Conservation (phyloP, 192 early-diverging fungal species). For the Gigaspora rosea region DNA sequence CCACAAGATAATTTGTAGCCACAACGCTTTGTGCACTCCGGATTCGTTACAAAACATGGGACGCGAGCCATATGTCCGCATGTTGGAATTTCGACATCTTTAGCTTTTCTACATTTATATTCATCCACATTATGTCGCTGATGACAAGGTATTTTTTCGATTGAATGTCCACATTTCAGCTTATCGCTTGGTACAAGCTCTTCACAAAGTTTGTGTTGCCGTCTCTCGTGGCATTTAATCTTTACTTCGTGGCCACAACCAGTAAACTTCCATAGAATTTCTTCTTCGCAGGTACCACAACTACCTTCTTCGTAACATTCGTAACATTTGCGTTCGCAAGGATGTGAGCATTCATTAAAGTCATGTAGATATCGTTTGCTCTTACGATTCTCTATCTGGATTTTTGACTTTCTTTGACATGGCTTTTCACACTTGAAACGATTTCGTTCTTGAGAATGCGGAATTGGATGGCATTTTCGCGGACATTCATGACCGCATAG, state of each 20-base stretch:
- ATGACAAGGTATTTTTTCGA: background rate
- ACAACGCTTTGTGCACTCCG: background rate
- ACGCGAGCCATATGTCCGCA: background rate
- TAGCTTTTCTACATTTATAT: background rate
- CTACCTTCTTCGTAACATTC: background rate
- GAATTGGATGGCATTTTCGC: conserved; percentile 8
- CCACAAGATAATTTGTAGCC: background rate
- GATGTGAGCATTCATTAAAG: background rate
- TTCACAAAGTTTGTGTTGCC: background rate
- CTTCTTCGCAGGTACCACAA: background rate
- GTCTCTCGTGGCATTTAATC: too few relatives aligned
- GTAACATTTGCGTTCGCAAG: background rate
- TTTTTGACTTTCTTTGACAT: background rate
- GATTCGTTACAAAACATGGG: background rate
- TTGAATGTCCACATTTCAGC: conserved; percentile 1
- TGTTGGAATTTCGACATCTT: background rate
- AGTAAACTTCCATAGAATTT: too few relatives aligned
- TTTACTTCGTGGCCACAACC: too few relatives aligned
- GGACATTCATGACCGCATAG: background rate
- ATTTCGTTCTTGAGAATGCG: background rate
- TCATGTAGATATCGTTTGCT: too few relatives aligned
- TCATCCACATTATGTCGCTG: background rate
- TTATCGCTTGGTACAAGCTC: background rate
- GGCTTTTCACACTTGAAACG: background rate
- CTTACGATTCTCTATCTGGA: background rate